phyloP scores from a whole-genome alignment of 331 rosid species.

The Phaseolus coccineus region DNA sequence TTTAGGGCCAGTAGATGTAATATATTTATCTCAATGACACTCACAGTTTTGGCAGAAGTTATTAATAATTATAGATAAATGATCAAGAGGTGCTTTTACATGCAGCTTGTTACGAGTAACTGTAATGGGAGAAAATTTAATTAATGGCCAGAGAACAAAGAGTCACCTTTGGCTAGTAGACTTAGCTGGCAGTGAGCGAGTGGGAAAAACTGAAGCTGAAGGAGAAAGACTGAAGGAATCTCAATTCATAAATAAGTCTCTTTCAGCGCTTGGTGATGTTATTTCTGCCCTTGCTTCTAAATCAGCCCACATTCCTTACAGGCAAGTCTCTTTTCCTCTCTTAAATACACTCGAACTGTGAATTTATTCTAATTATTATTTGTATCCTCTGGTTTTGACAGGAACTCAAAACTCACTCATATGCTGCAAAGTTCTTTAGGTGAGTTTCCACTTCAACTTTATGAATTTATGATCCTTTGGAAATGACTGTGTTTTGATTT shows the following conservation, averaged over 20 bases:
- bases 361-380: slow-evolving; percentile 37
- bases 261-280: slow-evolving; percentile 96
- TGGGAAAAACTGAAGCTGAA: slow-evolving; percentile 95
- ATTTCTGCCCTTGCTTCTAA: slow-evolving; percentile 93
- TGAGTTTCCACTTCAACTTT: slow-evolving; percentile 46
- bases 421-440: slow-evolving; percentile 97
- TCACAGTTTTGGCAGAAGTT: slow-evolving; percentile 4
- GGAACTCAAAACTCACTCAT: slow-evolving; percentile 98
- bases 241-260: slow-evolving; percentile 94
- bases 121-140: slow-evolving; percentile 75
- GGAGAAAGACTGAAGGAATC: slow-evolving; percentile 99
- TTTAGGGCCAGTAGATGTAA: not conserved
- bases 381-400: slow-evolving; percentile 50
- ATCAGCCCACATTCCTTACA: slow-evolving; percentile 90
- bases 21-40: slow-evolving; percentile 15
- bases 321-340: slow-evolving; percentile 53
- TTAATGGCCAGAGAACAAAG: slow-evolving; percentile 81
- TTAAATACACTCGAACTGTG: not conserved
- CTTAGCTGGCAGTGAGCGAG: slow-evolving; percentile 98
- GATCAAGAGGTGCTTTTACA: slow-evolving; percentile 40
- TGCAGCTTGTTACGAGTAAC: slow-evolving; percentile 90
- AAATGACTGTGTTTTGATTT: slow-evolving; percentile 10
- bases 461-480: slow-evolving; percentile 18
- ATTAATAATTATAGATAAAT: slow-evolving; percentile 26
- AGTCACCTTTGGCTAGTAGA: slow-evolving; percentile 99